These are phyloP conservation scores for Trichocladium uniseriatum DNA, from an alignment of 495 filamentous ascomycete species.

Conservation along the genomic window DNA sequence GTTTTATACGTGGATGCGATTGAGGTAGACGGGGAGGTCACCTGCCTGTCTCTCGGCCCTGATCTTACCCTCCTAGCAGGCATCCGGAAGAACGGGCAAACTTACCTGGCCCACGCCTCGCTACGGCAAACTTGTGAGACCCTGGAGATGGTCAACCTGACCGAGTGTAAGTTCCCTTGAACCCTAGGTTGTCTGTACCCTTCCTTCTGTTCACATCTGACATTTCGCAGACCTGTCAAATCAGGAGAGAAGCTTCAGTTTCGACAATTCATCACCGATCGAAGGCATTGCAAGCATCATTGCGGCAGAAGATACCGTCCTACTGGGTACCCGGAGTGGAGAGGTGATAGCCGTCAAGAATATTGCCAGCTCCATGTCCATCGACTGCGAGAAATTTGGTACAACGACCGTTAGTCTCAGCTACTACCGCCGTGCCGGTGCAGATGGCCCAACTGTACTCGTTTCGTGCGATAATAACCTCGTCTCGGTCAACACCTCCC, in stretches of 20 bases:
- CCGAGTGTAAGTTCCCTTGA: constrained; percentile 10
- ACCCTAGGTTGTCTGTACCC: not conserved
- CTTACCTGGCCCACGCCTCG: constrained; percentile 21
- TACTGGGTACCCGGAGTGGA: constrained; percentile 37
- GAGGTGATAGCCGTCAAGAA: constrained; percentile 31
- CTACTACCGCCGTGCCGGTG: constrained; percentile 1
- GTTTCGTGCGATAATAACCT: constrained; percentile 25
- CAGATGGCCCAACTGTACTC: constrained; percentile 11
- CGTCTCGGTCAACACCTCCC: constrained; percentile 6
- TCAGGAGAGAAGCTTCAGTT: no score
- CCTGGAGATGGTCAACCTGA: constrained; percentile 2
- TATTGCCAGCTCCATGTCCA: not conserved
- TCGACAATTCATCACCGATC: not conserved
- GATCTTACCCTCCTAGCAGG: constrained; percentile 24
- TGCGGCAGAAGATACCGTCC: constrained; percentile 13
- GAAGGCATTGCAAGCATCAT: constrained; percentile 33
- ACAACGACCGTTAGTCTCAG: constrained; percentile 17
- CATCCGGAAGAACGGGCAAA: constrained; percentile 19
- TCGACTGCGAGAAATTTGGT: constrained; percentile 23
- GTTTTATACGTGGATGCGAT: constrained; percentile 13
- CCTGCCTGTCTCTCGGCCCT: constrained; percentile 25
- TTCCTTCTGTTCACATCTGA: constrained; percentile 1
- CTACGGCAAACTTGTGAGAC: not conserved
- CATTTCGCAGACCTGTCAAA: constrained; percentile 4
- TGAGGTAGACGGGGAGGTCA: constrained; percentile 32